Conservation (phyloP, 164 flowering plant genomes). For the Umbilicus rupestris region DNA sequence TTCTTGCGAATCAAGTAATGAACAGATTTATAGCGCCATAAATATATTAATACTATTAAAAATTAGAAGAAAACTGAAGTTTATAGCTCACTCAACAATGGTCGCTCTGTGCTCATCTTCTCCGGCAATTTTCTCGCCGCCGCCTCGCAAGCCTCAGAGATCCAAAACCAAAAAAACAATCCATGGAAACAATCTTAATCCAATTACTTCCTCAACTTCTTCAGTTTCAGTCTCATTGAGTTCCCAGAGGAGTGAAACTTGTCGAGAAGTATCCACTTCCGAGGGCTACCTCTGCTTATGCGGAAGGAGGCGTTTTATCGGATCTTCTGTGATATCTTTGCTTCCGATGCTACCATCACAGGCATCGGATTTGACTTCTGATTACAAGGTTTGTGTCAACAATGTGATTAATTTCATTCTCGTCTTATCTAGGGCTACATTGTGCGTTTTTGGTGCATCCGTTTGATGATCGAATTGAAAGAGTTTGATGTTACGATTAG, state of each 20-base stretch:
- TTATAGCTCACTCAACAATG: background rate
- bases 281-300: slow-evolving; percentile 23
- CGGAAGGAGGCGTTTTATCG: slow-evolving; percentile 38
- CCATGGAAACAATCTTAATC: background rate
- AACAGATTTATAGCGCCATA: no score
- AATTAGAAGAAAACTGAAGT: no score
- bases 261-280: slow-evolving; percentile 1
- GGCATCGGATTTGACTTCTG: background rate
- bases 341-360: slow-evolving; percentile 17
- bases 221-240: background rate
- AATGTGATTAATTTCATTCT: background rate
- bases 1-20: no score
- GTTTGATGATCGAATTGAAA: background rate
- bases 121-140: background rate
- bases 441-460: background rate
- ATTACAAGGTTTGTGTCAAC: background rate
- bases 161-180: background rate
- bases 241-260: background rate
- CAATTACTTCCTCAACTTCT: background rate
- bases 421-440: background rate
- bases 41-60: no score
- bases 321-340: slow-evolving; percentile 20
- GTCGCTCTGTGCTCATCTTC: slow-evolving; percentile 5
- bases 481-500: slow-evolving; percentile 17
- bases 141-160: background rate